Evolutionary conservation across 106 monocot genomes (phyloP), one percentile per base, ranked within the genome.

Genomic region (Ottelia alismoides): DNA sequence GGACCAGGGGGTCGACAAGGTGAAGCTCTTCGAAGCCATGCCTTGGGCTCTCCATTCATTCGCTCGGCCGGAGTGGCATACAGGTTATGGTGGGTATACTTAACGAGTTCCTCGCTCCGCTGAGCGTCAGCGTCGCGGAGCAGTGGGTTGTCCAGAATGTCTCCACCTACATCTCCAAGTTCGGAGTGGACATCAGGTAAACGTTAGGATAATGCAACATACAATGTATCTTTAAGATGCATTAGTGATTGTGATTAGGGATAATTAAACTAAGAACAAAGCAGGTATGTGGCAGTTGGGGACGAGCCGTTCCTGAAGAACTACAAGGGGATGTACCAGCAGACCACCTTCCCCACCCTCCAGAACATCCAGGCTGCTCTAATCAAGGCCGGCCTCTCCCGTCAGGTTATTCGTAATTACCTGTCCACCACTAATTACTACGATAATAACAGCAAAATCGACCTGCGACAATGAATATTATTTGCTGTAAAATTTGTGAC

Each of bases 11-110:
- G 64, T 89, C 60, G 53, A 53, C 48, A 89, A 85, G 72, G 96
- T 96, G 45, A 96, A 96, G 79, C 72, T 96, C 7, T 96, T 96
- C 59, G 96, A 96, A 64, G 82, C 89, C 0, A 83, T 82, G 18
- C 72, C 78, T 0, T 17, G 2, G 3, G 85, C 71, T 2, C 58
- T 96, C 24, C 52, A 30, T n/a, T n/a, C n/a, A n/a, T 23, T 84
- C 89, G 4, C 74, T 96, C 3, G 96, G 89, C 23, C 55, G 66
- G 61, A 82, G 89, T 0, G 84, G 84, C 29, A 74, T 96, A 20
- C 61, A 96, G 66, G 96, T 96, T 61, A 96, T 96, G 89, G 30
- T 96, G 45, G 96, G 89, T 22, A 75, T 96, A 27, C 96, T 81
- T 0, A 96, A 96, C 58, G 89, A 85, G 51, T 60, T 76, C 62